phyloP scores from a whole-genome alignment of 164 flowering plant genomes.

The Tetracentron sinense region DNA sequence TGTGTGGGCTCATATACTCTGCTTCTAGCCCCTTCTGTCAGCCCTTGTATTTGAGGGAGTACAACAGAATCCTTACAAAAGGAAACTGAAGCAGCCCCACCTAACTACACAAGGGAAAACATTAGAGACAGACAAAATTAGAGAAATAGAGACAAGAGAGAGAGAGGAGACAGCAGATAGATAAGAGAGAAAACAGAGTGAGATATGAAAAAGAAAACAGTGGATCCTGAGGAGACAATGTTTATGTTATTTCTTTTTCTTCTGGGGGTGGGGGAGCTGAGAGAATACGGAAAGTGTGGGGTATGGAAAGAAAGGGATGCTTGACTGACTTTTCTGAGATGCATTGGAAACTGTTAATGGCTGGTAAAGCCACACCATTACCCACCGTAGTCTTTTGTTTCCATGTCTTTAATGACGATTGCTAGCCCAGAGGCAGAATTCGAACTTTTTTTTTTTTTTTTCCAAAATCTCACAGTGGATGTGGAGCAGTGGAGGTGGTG shows the following conservation, averaged over 20 bases:
- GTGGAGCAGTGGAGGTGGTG: no score
- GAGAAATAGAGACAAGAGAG: background rate
- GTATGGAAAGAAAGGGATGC: background rate
- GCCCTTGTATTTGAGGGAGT: background rate
- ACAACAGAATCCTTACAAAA: slow-evolving; percentile 1
- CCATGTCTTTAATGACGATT: no score
- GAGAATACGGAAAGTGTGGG: background rate
- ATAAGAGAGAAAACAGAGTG: background rate
- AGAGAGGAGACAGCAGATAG: no score
- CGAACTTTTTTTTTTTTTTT: no score
- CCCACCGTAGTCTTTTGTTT: background rate
- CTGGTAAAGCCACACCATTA: background rate
- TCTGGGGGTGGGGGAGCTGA: no score
- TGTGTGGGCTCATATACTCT: no score
- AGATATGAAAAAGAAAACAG: background rate
- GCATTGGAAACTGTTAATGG: background rate
- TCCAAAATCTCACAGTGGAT: no score
- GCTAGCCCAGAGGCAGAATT: no score
- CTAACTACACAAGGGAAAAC: slow-evolving; percentile 5
- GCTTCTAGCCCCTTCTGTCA: background rate
- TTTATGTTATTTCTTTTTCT: background rate
- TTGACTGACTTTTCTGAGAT: background rate
- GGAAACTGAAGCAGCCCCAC: slow-evolving; percentile 14
- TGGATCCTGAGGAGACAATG: slow-evolving; percentile 7
- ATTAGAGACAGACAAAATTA: no score